These are phyloP conservation scores for Rosa lucieae DNA, from an alignment of 306 rosid species.

Conservation along the genomic window DNA sequence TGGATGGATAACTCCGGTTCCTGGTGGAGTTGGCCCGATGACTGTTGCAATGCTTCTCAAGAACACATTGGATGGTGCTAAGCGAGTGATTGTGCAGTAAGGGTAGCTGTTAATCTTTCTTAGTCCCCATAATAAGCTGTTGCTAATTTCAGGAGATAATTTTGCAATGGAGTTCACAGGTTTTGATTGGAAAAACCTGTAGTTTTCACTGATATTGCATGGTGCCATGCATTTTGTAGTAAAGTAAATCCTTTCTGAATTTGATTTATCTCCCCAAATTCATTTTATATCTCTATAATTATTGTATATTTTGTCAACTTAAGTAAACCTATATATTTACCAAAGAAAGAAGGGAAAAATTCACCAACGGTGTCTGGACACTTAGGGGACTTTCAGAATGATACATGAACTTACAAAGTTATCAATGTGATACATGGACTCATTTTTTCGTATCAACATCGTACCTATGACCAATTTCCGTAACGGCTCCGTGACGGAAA, in stretches of 20 bases:
- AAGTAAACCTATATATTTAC: no score
- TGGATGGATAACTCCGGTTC: conserved; percentile 90
- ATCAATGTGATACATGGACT: no score
- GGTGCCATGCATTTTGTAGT: background rate
- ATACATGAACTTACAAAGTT: no score
- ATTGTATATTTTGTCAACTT: background rate
- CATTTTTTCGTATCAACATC: no score
- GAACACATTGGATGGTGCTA: conserved; percentile 87
- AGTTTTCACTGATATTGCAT: background rate
- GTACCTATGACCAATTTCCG: no score
- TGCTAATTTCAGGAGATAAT: background rate
- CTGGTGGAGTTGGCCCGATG: conserved; percentile 95
- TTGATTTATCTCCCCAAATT: background rate
- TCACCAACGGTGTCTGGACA: no score
- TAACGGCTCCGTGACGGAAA: no score
- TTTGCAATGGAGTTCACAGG: background rate
- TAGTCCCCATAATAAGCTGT: background rate
- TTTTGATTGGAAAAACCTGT: background rate
- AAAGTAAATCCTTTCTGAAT: background rate
- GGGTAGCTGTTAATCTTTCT: background rate
- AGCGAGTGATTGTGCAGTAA: conserved; percentile 49
- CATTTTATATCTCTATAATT: background rate
- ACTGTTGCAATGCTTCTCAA: conserved; percentile 87
- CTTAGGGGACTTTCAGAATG: no score
- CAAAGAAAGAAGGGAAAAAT: background rate